Conservation (phyloP, 495 filamentous ascomycete genomes). For the Hypoxylon crocopeplum region DNA sequence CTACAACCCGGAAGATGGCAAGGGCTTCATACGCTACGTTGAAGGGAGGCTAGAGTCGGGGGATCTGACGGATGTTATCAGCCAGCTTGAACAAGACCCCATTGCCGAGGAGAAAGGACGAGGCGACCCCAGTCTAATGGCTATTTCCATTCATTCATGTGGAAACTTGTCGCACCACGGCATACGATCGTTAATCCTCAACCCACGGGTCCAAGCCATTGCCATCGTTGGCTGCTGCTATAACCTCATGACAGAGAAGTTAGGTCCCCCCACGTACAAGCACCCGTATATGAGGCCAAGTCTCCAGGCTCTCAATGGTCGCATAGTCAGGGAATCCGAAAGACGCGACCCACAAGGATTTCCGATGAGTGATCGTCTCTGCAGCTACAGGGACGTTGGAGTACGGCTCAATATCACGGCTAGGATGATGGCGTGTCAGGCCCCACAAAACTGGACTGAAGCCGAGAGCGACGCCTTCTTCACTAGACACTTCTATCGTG, state of each 20-base stretch:
- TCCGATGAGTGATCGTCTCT: constrained; percentile 83
- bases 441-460: constrained; percentile 87
- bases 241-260: constrained; percentile 89
- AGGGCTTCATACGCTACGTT: constrained; percentile 73
- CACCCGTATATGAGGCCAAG: constrained; percentile 68
- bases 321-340: constrained; percentile 55
- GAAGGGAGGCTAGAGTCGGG: constrained; percentile 64
- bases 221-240: constrained; percentile 98
- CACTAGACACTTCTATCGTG: constrained; percentile 91
- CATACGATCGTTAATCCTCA: constrained; percentile 81
- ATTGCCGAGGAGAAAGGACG: constrained; percentile 35
- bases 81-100: constrained; percentile 44
- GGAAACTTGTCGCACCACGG: constrained; percentile 97
- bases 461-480: constrained; percentile 86
- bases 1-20: constrained; percentile 59
- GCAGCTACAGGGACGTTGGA: constrained; percentile 64
- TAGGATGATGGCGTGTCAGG: constrained; percentile 95
- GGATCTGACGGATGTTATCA: constrained; percentile 64
- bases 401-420: constrained; percentile 93
- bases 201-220: constrained; percentile 82
- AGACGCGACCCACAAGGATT: constrained; percentile 87
- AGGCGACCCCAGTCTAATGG: constrained; percentile 68
- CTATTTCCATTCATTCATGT: constrained; percentile 95
- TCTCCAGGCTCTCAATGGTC: constrained; percentile 63
- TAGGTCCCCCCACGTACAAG: constrained; percentile 87